These are phyloP conservation scores for Globisporangium polare DNA, from an alignment of 352 stramenopile genomes.

Conservation along the genomic window DNA sequence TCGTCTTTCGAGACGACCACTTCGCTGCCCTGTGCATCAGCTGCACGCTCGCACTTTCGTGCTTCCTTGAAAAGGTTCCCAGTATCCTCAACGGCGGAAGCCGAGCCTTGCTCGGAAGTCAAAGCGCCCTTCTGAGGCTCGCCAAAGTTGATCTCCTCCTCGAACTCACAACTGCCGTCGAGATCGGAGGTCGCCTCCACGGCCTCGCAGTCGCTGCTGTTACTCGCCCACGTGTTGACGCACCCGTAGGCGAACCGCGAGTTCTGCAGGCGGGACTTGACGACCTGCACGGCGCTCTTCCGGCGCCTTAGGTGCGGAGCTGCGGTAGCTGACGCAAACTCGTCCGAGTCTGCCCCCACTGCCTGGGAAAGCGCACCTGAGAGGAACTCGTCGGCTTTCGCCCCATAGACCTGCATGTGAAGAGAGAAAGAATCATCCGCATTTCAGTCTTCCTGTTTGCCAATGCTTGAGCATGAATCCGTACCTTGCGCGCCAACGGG, in stretches of 20 bases:
- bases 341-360: slow-evolving; percentile 20
- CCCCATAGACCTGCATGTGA: slow-evolving; percentile 45
- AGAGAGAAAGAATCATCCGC: not conserved
- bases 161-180: not conserved
- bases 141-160: not conserved
- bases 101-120: not conserved
- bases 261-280: slow-evolving; percentile 51
- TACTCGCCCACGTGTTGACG: slow-evolving; percentile 49
- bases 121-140: not conserved
- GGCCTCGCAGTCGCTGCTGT: slow-evolving; percentile 6
- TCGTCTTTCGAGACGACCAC: not conserved
- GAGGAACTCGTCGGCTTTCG: slow-evolving; percentile 55
- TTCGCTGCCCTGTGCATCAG: not conserved
- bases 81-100: not conserved
- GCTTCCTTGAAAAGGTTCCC: not conserved
- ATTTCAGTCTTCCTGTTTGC: not conserved
- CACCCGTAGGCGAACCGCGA: slow-evolving; percentile 52
- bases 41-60: not conserved
- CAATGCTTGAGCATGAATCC: not conserved
- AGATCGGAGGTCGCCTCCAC: not conserved
- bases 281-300: slow-evolving; percentile 28
- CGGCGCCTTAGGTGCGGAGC: slow-evolving; percentile 8
- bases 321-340: not conserved
- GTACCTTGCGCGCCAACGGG: slow-evolving; percentile 51
- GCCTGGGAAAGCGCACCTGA: slow-evolving; percentile 49